phyloP scores from a whole-genome alignment of 345 rosid species.

The Cardamine chenopodiifolia region DNA sequence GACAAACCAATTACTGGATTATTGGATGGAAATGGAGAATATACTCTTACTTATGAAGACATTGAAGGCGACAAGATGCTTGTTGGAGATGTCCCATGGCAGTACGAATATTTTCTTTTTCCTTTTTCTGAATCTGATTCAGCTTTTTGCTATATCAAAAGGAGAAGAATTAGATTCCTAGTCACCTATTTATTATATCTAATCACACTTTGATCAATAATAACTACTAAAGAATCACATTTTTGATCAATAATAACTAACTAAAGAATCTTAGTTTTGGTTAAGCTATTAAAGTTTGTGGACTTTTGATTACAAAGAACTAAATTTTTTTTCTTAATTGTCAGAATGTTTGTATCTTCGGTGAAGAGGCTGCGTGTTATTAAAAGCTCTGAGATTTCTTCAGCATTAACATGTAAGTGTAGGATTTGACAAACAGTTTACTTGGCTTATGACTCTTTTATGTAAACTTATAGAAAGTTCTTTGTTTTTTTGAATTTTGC shows the following conservation, averaged over 20 bases:
- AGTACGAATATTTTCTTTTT: slow-evolving; percentile 65
- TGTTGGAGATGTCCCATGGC: slow-evolving; percentile 99
- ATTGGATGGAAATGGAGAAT: slow-evolving; percentile 87
- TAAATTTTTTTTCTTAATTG: not conserved
- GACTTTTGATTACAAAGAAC: not conserved
- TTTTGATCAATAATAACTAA: slow-evolving; percentile 18
- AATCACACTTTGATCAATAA: slow-evolving; percentile 7
- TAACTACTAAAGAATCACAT: not conserved
- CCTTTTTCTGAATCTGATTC: slow-evolving; percentile 40
- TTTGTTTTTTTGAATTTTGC: not conserved
- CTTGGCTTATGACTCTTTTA: not conserved
- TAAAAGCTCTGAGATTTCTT: slow-evolving; percentile 72
- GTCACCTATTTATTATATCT: not conserved
- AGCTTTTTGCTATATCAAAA: slow-evolving; percentile 30
- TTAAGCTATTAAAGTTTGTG: slow-evolving; percentile 8
- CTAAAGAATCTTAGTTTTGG: not conserved
- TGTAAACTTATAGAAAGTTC: not conserved
- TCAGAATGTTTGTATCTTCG: slow-evolving; percentile 91
- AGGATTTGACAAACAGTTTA: not conserved
- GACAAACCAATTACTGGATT: slow-evolving; percentile 67
- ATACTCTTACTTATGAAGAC: slow-evolving; percentile 95
- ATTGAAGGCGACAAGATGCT: slow-evolving; percentile 99
- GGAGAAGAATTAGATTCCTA: slow-evolving; percentile 47
- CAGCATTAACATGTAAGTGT: slow-evolving; percentile 40
- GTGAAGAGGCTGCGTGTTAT: slow-evolving; percentile 91